Base-by-base conservation (phyloP, 495 filamentous ascomycete species). In the Parachaetomium inaequale region DNA sequence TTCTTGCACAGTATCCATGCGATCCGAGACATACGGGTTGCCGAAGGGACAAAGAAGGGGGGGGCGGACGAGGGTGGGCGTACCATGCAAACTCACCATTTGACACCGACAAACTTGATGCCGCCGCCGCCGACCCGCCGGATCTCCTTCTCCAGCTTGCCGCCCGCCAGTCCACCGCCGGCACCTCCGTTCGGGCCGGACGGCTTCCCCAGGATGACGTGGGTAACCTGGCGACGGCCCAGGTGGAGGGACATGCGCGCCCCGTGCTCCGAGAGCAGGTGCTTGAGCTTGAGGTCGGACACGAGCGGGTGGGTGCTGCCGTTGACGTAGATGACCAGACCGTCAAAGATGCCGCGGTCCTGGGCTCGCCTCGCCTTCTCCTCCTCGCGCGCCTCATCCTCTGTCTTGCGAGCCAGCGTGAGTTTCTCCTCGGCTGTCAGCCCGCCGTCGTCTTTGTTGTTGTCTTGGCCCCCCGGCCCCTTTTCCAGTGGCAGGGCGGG, bases 81-180 rank as follows among this genome's bases (percentile, higher is more conserved):
- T 46, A 54, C 10, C 36, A 28, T 11, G 28, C 51, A 53, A 40
- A 79, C 80, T 63, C 70, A 90, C 93, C 94, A 98, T 65, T 96
- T 88, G 15, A 88, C 90, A 42, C 80, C 81, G 52, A 98, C 90
- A 70, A 87, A 90, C 79, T 86, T 95, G n/a, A 96, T 77, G 14
- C 82, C 86, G 52, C 78, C 77, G 4, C 86, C 86, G 23, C 85
- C 82, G 4, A 87, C 78, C 46, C 78, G 75, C 40, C 72, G 69
- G 56, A 96, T 88, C 73, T 96, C 93, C 70, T 84, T 89, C 70
- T 98, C 87, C 21, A 96, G 72, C 75, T 98, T 98, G 40, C 81
- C 78, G 11, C 82, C 91, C 3, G 92, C 83, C 11, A 98, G 77
- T 0, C 91, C 92, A 31, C 93, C 93, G 0, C 92, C 93, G 8